phyloP scores from a whole-genome alignment of 495 filamentous ascomycete species.

The Annulohypoxylon bovei region DNA sequence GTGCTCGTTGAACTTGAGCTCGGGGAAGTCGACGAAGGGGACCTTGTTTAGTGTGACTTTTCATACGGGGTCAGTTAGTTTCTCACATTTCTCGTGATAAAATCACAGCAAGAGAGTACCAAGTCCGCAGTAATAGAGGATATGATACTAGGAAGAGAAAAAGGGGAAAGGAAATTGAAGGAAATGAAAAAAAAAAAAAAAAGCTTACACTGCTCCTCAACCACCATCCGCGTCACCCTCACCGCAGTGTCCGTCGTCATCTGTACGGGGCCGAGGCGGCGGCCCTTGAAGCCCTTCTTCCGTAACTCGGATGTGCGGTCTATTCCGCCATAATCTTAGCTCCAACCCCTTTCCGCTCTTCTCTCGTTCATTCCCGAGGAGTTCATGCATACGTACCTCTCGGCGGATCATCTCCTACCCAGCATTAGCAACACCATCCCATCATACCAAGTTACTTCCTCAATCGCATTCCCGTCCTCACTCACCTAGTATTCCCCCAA shows the following conservation, averaged over 20 bases:
- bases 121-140: background rate
- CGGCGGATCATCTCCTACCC: conserved; percentile 89
- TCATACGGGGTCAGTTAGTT: background rate
- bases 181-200: background rate
- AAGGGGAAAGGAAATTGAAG: background rate
- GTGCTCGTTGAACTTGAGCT: conserved; percentile 86
- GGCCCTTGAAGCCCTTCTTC: conserved; percentile 89
- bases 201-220: conserved; percentile 77
- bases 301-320: conserved; percentile 94
- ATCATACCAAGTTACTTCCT: conserved; percentile 8
- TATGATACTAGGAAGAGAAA: background rate
- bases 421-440: conserved; percentile 9
- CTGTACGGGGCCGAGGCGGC: conserved; percentile 89
- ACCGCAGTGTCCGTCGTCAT: conserved; percentile 99
- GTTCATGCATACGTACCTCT: conserved; percentile 70
- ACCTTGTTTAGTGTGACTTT: conserved; percentile 79
- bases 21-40: conserved; percentile 84
- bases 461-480: conserved; percentile 13
- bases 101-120: background rate
- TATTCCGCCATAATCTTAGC: conserved; percentile 46
- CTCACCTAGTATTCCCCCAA: conserved; percentile 94
- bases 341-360: background rate
- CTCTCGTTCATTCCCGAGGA: background rate
- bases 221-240: conserved; percentile 87
- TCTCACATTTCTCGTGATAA: background rate